Base-by-base conservation (phyloP, 2,329 filamentous ascomycete species). In the Sodiomyces alkalinus region DNA sequence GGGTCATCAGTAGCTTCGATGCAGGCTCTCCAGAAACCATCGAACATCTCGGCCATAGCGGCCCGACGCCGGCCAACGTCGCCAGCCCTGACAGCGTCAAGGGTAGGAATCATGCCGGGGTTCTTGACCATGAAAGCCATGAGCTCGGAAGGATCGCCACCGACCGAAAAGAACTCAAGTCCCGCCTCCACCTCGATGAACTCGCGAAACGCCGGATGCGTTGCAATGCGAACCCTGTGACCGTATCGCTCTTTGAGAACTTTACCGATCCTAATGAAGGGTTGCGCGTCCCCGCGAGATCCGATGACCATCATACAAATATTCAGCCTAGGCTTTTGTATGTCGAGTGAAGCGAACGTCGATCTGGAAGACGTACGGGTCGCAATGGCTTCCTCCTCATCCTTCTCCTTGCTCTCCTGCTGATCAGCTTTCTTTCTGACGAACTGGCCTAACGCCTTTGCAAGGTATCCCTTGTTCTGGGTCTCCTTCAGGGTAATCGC, bases 51-150 rank as follows among this genome's bases (percentile, higher is more conserved):
- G 3, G 68, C 77, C 76, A 87, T 86, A 26, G 70, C 66, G 4
- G 67, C 62, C 21, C 81, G 59, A 17, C 78, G 59, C 15, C 63
- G 60, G 0, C 73, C 69, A 33, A 87, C 74, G 39, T 87, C 80
- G 4, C 80, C 80, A 2, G 73, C 68, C 36, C 70, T 74, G 31
- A 87, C 67, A 0, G 76, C 77, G 36, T 80, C 70, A 15, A 86
- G 55, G 1, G 66, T 77, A 0, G 81, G 80, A 3, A 90, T 78
- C 48, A 87, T 61, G 4, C 80, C 79, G 0, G 71, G 79, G 41
- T 87, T 85, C 53, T 83, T 83, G 19, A 86, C 79, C 81, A 90
- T 87, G 48, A 85, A 87, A 0, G 78, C 75, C 81, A 87, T 87
- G 2, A 90, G 58, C 48, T 86, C 79, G 0, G 75, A 71, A 2